Base-by-base conservation (phyloP, 202 grass and related monocot genomes). In the Sporobolus alterniflorus region DNA sequence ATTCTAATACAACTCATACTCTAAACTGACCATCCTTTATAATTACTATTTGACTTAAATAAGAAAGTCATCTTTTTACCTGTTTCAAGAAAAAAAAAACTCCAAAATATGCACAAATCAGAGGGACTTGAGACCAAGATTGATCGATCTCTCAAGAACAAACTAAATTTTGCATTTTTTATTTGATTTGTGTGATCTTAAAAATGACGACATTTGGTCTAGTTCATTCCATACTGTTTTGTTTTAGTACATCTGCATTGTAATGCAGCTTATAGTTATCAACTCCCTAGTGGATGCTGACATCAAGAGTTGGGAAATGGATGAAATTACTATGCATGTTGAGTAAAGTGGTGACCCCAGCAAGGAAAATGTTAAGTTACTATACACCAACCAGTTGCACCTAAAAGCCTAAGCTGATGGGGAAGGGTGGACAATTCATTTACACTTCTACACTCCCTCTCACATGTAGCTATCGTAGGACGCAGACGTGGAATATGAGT, bases 21-120 rank as follows among this genome's bases (percentile, higher is more conserved):
- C n/a, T n/a, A n/a, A n/a, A n/a, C 62, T 55, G 69, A 4, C 29
- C 5, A 80, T 46, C 28, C 24, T 60, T 30, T 85, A 15, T 63
- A 47, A 76, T 65, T 48, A 49, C 28, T 11, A 80, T 81, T 70
- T 75, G 51, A 64, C 33, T 16, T 13, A 78, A 42, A 73, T 29
- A 80, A 71, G 29, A 81, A 83, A 76, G 17, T 28, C 18, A 30
- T 70, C 66, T 64, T 71, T 55, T 39, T 56, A 33, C 44, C 4
- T 55, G 44, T 73, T 66, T 17, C 6, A 64, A 61, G 17, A n/a
- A n/a, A n/a, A n/a, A n/a, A 26, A 34, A 65, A 69, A 36, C 13
- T 67, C 67, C 17, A 11, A 69, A 51, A 14, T 25, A 70, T 25
- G 56, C 26, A 85, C 39, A 73, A 64, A 76, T 2, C 12, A 39